Conservation (phyloP, 352 stramenopile species). For the Globisporangium yorkense region DNA sequence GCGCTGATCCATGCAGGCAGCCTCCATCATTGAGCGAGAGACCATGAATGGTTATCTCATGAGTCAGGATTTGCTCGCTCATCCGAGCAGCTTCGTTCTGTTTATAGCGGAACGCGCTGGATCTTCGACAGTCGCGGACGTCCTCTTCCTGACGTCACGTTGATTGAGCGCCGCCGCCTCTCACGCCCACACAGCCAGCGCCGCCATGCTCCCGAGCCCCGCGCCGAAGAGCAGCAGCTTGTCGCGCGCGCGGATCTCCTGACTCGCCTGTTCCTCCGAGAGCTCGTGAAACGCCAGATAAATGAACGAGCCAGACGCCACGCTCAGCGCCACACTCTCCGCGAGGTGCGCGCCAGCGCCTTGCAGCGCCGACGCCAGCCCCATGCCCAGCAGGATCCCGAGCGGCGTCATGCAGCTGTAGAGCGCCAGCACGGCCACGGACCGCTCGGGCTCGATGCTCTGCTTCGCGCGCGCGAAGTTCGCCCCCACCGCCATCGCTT, state of each 20-base stretch:
- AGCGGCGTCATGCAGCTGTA: constrained; percentile 69
- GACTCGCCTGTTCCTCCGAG: constrained; percentile 39
- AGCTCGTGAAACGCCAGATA: constrained; percentile 67
- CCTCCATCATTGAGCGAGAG: too few species aligned
- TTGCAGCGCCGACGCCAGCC: constrained; percentile 36
- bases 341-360: constrained; percentile 31
- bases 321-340: constrained; percentile 45
- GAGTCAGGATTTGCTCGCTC: too few species aligned
- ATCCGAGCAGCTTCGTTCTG: too few species aligned
- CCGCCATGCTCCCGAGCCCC: constrained; percentile 42
- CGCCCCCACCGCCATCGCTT: constrained; percentile 55
- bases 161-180: too few species aligned
- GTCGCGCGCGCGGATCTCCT: constrained; percentile 30
- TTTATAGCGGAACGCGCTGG: too few species aligned
- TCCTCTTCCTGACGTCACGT: not conserved
- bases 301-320: constrained; percentile 60
- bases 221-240: constrained; percentile 51
- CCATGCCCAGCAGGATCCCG: constrained; percentile 55
- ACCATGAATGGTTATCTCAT: too few species aligned
- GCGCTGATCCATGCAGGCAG: too few species aligned
- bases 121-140: too few species aligned
- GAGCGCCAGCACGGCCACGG: constrained; percentile 44
- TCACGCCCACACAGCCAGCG: constrained; percentile 41
- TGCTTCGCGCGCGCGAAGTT: constrained; percentile 58
- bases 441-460: constrained; percentile 36